Evolutionary conservation across 257 asterid species (phyloP).

Genomic region (Striga asiatica): DNA sequence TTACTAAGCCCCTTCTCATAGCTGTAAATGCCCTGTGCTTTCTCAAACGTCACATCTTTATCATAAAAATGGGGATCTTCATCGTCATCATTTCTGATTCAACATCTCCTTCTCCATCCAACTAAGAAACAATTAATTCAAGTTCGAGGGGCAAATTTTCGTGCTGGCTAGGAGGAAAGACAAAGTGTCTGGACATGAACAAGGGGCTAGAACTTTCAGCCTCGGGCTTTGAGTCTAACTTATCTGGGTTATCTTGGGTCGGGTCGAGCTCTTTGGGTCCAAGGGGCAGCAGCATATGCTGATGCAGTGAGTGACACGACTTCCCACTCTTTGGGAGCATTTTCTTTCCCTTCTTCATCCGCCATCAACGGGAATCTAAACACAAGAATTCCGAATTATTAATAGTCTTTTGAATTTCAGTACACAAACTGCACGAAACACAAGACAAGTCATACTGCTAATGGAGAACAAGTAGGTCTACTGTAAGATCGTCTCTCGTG

Average conservation of each 20-base stretch:
- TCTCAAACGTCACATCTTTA: too few relatives aligned
- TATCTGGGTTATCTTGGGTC: slow-evolving; percentile 5
- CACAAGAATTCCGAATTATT: not conserved
- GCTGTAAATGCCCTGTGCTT: slow-evolving; percentile 28
- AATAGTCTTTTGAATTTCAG: not conserved
- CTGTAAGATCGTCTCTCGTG: too few relatives aligned
- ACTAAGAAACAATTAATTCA: slow-evolving; percentile 17
- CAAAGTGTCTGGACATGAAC: slow-evolving; percentile 60
- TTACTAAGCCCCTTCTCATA: slow-evolving; percentile 20
- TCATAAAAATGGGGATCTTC: too few relatives aligned
- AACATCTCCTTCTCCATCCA: slow-evolving; percentile 19
- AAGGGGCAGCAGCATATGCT: not conserved
- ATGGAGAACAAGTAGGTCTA: too few relatives aligned
- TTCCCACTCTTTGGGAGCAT: not conserved
- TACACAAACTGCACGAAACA: too few relatives aligned
- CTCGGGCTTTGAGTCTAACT: slow-evolving; percentile 18
- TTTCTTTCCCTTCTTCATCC: not conserved
- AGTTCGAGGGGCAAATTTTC: slow-evolving; percentile 38
- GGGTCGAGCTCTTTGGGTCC: not conserved
- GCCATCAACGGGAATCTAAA: not conserved
- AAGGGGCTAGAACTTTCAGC: slow-evolving; percentile 46
- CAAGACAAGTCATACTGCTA: too few relatives aligned
- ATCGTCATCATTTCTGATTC: slow-evolving; percentile 13
- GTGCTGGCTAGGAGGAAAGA: slow-evolving; percentile 54
- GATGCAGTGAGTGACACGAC: not conserved